Conservation (phyloP, 306 rosid species). For the Arachis stenosperma region DNA sequence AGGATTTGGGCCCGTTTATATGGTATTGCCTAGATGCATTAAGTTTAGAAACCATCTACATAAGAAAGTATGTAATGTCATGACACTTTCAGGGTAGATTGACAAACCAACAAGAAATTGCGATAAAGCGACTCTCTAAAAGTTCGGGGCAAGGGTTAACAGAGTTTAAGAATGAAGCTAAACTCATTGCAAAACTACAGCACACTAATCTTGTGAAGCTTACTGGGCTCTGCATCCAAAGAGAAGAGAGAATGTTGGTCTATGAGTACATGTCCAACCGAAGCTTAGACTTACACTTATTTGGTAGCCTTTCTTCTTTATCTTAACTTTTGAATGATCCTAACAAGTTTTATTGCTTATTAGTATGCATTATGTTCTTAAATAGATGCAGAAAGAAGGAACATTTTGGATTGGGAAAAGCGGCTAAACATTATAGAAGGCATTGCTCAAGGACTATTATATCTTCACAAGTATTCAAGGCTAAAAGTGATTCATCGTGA, state of each 20-base stretch:
- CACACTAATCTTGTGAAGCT: conserved; percentile 54
- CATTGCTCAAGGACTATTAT: conserved; percentile 48
- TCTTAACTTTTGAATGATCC: neutral
- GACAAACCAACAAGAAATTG: conserved; percentile 45
- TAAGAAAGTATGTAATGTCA: neutral
- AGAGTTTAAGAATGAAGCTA: conserved; percentile 49
- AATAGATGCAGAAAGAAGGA: conserved; percentile 33
- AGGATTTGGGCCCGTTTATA: conserved; percentile 43
- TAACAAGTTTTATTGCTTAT: neutral
- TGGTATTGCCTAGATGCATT: conserved; percentile 12
- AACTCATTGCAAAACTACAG: conserved; percentile 50
- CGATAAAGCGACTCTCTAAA: conserved; percentile 49
- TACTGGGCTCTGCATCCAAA: conserved; percentile 47
- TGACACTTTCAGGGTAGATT: conserved; percentile 41
- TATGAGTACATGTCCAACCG: conserved; percentile 38
- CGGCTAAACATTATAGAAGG: conserved; percentile 46
- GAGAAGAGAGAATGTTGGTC: conserved; percentile 42
- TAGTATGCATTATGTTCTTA: neutral
- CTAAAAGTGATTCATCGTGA: conserved; percentile 47
- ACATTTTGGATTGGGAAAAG: conserved; percentile 41
- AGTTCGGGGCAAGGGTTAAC: conserved; percentile 48
- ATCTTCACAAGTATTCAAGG: conserved; percentile 53
- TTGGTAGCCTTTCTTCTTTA: conserved; percentile 28
- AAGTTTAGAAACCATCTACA: neutral
- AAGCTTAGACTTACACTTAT: conserved; percentile 48